Evolutionary conservation across 768 basidiomycete species (phyloP), one percentile per base, ranked within the genome.

Genomic region (Termitomyces sp.): DNA sequence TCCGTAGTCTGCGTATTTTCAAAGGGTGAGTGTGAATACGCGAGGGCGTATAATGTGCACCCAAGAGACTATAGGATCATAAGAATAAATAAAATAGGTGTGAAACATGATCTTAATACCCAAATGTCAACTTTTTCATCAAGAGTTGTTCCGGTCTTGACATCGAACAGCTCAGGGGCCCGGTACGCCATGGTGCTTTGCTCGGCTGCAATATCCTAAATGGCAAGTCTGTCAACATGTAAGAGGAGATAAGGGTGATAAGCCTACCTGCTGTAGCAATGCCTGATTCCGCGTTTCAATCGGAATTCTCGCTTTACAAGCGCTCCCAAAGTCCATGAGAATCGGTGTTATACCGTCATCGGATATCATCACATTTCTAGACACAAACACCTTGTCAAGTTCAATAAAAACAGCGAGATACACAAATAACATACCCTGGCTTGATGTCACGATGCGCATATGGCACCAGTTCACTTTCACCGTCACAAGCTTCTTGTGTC

Each of bases 161-260:
- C 95, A 66, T 99, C 97, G 69, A 98, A 99, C 23, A 99, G 78
- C 69, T 99, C 97, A 0, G 97, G 97, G 2, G 97, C 95, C 20
- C 97, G 87, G 67, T 96, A 99, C 0, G 97, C 92, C 97, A 99
- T 98, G 13, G 95, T 94, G 64, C 94, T 96, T 72, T 96, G 95
- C 72, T 99, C 97, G 18, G 93, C 94, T 3, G 97, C 97, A 63
- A 96, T 86, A 70, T 99, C 97, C 84, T 91, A 20, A 60, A n/a
- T 30, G 40, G 30, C 33, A 48, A n/a, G 10, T 28, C 46, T 56
- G 28, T 50, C 55, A 61, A 53, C 3, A 50, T 6, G 33, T 38
- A n/a, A 33, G 47, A 30, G 35, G 33, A n/a, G 20, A 20, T 51
- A 18, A 40, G 12, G 44, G 35, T 20, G 20, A 13, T 13, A 36